Conservation (phyloP, 1,284 basidiomycete species). For the Boletus semigastroideus region DNA sequence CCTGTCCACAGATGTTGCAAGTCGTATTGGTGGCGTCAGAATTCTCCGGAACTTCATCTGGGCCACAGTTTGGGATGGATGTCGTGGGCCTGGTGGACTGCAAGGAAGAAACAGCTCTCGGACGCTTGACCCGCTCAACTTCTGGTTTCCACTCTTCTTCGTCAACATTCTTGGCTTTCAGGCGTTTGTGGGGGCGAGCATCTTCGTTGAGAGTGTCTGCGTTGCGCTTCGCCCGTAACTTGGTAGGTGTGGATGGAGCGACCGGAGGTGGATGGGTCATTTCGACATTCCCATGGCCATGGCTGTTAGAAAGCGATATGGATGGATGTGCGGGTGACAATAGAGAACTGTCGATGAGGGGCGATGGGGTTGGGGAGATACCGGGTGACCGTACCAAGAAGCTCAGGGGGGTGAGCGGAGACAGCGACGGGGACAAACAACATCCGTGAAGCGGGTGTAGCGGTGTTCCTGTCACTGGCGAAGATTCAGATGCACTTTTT, state of each 20-base stretch:
- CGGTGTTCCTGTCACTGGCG: background rate
- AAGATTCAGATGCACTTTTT: background rate
- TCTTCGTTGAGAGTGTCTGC: constrained; percentile 3
- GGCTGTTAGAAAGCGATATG: background rate
- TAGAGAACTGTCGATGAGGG: background rate
- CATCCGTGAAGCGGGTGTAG: background rate
- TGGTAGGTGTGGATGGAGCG: background rate
- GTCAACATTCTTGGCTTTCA: constrained; percentile 18
- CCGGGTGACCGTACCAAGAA: constrained; percentile 16
- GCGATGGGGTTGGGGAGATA: constrained; percentile 4
- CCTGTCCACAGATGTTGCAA: constrained; percentile 18
- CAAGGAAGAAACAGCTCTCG: background rate
- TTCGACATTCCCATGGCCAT: background rate
- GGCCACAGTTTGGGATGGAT: background rate
- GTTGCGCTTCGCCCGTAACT: constrained; percentile 15
- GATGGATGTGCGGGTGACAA: constrained; percentile 2
- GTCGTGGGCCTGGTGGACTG: background rate
- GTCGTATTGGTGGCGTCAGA: constrained; percentile 6
- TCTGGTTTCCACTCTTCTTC: constrained; percentile 29
- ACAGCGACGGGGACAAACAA: constrained; percentile 12
- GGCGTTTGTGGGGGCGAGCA: constrained; percentile 1
- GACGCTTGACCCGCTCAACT: constrained; percentile 11
- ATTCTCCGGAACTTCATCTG: background rate
- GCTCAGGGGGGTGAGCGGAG: constrained; percentile 21
- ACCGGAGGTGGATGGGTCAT: background rate